Evolutionary conservation across 2,329 filamentous ascomycete genomes (phyloP).

Genomic region (Penicillium freii): DNA sequence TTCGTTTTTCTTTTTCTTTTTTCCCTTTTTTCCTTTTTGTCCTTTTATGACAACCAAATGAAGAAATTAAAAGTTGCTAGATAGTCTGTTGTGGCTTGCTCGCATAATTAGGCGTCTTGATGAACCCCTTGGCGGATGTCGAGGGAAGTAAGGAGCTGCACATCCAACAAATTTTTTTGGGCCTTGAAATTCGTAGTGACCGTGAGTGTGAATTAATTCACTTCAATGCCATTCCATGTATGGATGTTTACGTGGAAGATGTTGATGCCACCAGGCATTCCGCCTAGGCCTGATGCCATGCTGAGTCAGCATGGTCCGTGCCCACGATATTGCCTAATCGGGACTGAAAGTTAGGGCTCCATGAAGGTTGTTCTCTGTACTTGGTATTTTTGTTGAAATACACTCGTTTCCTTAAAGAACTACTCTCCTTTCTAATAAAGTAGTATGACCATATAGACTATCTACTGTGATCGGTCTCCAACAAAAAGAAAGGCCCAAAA

Average conservation of each 20-base stretch:
- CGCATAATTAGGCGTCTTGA: constrained; percentile 7
- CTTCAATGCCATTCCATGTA: not conserved
- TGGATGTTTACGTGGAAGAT: constrained; percentile 6
- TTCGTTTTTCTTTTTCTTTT: no score
- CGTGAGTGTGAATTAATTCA: not conserved
- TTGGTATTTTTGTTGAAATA: no score
- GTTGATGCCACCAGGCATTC: not conserved
- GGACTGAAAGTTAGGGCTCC: not conserved
- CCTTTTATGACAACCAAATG: not conserved
- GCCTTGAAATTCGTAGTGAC: not conserved
- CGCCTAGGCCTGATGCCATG: no score
- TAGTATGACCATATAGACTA: no score
- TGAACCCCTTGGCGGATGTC: not conserved
- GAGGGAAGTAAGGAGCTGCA: not conserved
- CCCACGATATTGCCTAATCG: not conserved
- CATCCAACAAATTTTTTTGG: not conserved
- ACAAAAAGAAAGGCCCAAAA: no score
- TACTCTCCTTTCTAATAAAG: no score
- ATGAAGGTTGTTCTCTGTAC: no score
- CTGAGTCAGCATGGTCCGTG: constrained; percentile 4
- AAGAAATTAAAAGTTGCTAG: not conserved
- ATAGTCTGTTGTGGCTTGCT: constrained; percentile 1
- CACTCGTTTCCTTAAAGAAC: no score
- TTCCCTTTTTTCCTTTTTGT: not conserved
- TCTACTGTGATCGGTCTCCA: no score